These are phyloP conservation scores for Echites panduratus DNA, from an alignment of 257 asterid genomes.

Conservation along the genomic window DNA sequence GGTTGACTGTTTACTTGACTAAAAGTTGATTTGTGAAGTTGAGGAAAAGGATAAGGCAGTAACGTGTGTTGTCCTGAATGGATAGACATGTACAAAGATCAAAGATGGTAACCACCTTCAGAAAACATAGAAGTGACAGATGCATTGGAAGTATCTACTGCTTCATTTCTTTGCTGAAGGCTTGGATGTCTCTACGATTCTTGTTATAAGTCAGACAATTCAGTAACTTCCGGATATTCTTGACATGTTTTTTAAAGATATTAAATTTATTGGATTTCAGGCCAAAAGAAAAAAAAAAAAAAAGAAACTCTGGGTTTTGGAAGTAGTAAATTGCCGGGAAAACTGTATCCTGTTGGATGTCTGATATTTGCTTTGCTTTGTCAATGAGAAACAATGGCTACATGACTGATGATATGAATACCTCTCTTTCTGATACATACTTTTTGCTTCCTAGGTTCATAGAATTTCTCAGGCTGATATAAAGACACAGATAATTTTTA, in stretches of 20 bases:
- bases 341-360: not conserved
- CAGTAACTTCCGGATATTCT: not conserved
- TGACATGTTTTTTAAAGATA: not conserved
- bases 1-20: not conserved
- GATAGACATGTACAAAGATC: not conserved
- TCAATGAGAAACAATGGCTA: not conserved
- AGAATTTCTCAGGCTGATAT: slow-evolving; percentile 76
- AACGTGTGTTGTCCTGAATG: not conserved
- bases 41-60: not conserved
- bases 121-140: not conserved
- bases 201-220: not conserved
- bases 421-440: slow-evolving; percentile 2
- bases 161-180: not conserved
- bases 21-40: not conserved
- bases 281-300: too few species aligned
- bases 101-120: not conserved
- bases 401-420: not conserved
- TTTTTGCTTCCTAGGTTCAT: slow-evolving; percentile 47
- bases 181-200: not conserved
- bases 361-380: not conserved
- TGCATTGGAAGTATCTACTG: not conserved
- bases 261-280: not conserved
- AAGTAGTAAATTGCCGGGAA: not conserved
- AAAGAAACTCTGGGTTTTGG: not conserved
- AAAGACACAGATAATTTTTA: slow-evolving; percentile 73